Percentiles rank a stretch among this genome's conserved stretches.
phyloP scores from a whole-genome alignment of 495 filamentous ascomycete genomes.

The Neurospora discreta region DNA sequence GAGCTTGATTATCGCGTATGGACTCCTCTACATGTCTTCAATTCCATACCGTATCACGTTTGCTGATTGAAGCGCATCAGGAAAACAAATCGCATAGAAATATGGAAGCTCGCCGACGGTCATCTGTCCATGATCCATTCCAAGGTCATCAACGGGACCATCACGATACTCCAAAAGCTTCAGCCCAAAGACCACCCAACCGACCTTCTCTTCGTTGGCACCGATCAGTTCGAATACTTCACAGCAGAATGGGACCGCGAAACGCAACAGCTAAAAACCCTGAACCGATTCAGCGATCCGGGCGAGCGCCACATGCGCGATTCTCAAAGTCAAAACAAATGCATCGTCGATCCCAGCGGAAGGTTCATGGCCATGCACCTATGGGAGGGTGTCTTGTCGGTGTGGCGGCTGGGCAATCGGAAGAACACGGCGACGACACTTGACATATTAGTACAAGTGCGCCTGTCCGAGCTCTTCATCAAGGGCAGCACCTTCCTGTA shows the following conservation, averaged over 20 bases:
- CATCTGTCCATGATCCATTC: conserved; percentile 43
- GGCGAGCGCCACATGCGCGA: conserved; percentile 73
- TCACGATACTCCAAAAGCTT: conserved; percentile 76
- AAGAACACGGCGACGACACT: conserved; percentile 46
- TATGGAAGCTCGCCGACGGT: conserved; percentile 46
- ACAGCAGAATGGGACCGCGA: conserved; percentile 71
- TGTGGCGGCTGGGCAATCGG: conserved; percentile 45
- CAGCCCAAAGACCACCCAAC: conserved; percentile 59
- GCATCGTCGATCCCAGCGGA: conserved; percentile 72
- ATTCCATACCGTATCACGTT: conserved; percentile 1
- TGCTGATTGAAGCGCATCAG: conserved; percentile 31
- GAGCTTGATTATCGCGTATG: conserved; percentile 80
- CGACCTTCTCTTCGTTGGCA: conserved; percentile 88
- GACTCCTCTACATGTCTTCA: neutral
- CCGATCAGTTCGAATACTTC: conserved; percentile 81
- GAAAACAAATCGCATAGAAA: conserved; percentile 85
- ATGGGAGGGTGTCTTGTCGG: conserved; percentile 78
- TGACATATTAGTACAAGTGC: conserved; percentile 56
- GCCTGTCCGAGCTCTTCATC: conserved; percentile 81
- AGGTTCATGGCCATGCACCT: conserved; percentile 75
- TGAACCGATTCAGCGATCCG: conserved; percentile 54
- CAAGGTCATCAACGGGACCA: conserved; percentile 64
- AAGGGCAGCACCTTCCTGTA: conserved; percentile 72
- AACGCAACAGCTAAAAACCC: conserved; percentile 51
- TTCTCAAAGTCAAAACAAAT: conserved; percentile 61